A percentile compares a stretch with the other conserved stretches of the same genome.
Conservation (phyloP, 163 green algal genomes). For the Chlorella variabilis region DNA sequence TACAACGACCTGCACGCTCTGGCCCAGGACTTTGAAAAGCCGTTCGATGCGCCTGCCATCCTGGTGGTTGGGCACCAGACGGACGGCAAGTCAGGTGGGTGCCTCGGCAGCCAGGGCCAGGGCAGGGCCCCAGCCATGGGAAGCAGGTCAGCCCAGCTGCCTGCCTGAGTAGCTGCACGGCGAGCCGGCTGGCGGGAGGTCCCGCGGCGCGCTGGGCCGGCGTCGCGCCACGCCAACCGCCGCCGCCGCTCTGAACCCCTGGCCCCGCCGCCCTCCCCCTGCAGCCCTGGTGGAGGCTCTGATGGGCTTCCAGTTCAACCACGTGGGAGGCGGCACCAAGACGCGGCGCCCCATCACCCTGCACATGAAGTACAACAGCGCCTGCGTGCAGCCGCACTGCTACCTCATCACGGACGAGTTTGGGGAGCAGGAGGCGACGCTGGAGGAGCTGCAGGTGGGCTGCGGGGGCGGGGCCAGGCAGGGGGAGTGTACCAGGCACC, state of each 20-base stretch:
- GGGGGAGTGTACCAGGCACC: background rate
- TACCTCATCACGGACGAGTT: constrained; percentile 88
- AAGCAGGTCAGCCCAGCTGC: too few species aligned
- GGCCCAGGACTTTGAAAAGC: constrained; percentile 94
- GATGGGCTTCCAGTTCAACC: constrained; percentile 99
- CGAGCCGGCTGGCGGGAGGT: too few species aligned
- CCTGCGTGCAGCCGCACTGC: constrained; percentile 85
- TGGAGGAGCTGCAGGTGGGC: constrained; percentile 92
- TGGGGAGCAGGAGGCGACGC: constrained; percentile 83
- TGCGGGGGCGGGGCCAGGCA: too few species aligned
- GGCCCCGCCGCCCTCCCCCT: background rate
- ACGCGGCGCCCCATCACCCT: constrained; percentile 94
- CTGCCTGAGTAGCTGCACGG: too few species aligned
- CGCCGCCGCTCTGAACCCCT: too few species aligned
- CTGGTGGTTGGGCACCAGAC: constrained; percentile 97
- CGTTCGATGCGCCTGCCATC: constrained; percentile 93
- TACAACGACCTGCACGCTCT: constrained; percentile 92
- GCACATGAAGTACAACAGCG: constrained; percentile 94
- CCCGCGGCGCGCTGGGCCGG: too few species aligned
- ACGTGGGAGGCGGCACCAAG: constrained; percentile 96
- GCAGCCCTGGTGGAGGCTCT: constrained; percentile 94
- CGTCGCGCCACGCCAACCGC: too few species aligned
- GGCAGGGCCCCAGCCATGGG: background rate
- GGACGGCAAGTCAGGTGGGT: constrained; percentile 92
- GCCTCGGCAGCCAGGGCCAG: background rate